These are phyloP conservation scores for Diplotaxis tenuifolia DNA, from an alignment of 345 rosid genomes.

Conservation along the genomic window DNA sequence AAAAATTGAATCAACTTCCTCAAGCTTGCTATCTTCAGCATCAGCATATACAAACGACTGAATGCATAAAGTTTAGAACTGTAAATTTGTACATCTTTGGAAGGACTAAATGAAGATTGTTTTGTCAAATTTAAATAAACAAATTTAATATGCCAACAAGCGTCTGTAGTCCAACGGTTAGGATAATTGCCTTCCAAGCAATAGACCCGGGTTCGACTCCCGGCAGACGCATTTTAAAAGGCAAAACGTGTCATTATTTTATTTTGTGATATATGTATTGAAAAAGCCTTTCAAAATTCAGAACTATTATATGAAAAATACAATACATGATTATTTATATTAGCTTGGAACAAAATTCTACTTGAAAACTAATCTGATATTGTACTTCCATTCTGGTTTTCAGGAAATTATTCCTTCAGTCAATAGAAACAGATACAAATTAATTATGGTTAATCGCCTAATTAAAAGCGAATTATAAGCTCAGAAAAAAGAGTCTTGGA, in stretches of 20 bases:
- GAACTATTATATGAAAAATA: no score
- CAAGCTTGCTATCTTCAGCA: constrained; percentile 90
- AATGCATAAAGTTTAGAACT: not conserved
- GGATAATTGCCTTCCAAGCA: constrained; percentile 97
- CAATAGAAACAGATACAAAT: not conserved
- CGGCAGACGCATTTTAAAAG: constrained; percentile 84
- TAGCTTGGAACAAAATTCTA: not conserved
- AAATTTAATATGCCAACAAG: no score
- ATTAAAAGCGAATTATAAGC: not conserved
- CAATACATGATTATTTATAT: no score
- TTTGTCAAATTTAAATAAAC: no score
- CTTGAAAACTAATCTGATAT: not conserved
- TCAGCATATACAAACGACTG: constrained; percentile 17
- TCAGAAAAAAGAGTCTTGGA: no score
- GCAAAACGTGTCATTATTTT: no score
- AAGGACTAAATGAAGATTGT: not conserved
- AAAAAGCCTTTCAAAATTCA: no score
- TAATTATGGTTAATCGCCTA: not conserved
- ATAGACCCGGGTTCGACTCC: constrained; percentile 93
- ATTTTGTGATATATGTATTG: no score
- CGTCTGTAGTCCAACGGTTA: constrained; percentile 98
- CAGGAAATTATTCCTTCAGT: not conserved
- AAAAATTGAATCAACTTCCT: constrained; percentile 65
- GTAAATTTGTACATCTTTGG: not conserved
- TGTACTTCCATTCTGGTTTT: not conserved